Conservation (phyloP, 2,329 filamentous ascomycete species). For the Beauveria varroae region DNA sequence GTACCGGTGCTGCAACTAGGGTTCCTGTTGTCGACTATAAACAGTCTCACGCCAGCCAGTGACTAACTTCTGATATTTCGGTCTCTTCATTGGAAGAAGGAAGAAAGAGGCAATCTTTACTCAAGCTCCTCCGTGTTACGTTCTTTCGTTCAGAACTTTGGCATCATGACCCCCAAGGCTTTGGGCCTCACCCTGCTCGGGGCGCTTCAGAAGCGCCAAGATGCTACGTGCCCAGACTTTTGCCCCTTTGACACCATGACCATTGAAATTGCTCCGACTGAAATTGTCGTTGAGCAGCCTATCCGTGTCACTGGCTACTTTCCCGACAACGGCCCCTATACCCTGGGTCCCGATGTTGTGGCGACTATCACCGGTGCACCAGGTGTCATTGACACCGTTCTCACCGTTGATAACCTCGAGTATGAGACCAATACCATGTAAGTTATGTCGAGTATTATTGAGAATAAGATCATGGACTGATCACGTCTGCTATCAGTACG, state of each 20-base stretch:
- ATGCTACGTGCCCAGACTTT: neutral
- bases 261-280: neutral
- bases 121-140: neutral
- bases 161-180: slow-evolving; percentile 4
- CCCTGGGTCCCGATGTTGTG: neutral
- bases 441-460: neutral
- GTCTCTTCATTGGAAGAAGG: neutral
- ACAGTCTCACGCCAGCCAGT: neutral
- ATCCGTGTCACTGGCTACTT: slow-evolving; percentile 5
- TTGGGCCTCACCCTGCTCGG: neutral
- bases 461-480: neutral
- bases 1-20: neutral
- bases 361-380: slow-evolving; percentile 3
- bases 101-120: neutral
- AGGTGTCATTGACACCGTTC: neutral
- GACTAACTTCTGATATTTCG: neutral
- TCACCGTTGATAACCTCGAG: neutral
- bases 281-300: neutral
- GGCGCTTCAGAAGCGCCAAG: neutral
- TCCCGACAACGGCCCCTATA: neutral
- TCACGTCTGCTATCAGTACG: neutral
- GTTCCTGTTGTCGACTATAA: neutral
- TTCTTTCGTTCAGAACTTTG: neutral
- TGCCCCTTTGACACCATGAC: slow-evolving; percentile 4
- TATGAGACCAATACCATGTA: neutral